Evolutionary conservation across 768 basidiomycete genomes (phyloP), one percentile per base, ranked within the genome.

Genomic region (Auricularia cornea): DNA sequence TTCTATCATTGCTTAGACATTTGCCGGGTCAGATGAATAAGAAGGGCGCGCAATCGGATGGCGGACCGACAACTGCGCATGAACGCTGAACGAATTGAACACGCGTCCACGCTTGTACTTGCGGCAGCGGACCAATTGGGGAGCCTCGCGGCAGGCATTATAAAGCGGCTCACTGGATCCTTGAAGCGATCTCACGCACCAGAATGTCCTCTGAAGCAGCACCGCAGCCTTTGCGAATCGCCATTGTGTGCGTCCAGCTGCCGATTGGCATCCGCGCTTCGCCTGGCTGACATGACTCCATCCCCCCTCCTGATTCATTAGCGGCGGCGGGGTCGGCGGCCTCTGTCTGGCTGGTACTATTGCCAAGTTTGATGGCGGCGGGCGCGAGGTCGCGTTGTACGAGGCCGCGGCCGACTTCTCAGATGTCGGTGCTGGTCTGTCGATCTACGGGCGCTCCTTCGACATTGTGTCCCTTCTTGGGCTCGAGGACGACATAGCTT

Each of bases 401-500:
- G 81, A 82, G 60, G 72, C 77, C 10, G 71, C 79, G 2, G 66
- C 75, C 0, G 67, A 68, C 26, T 73, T 82, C 35, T 72, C 74
- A 2, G 77, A 79, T 52, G 70, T 79, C 51, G 81, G 81, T 8
- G 80, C 80, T 26, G 81, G 80, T 1, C 76, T 83, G 51, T 72
- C 70, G 2, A 65, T 86, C 10, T 85, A 78, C 66, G 76, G 77
- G 29, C 79, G 84, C 75, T 71, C 67, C 74, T 77, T 77, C 77
- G 74, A 73, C 14, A 72, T 79, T 3, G 64, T 82, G 67, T 70
- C 75, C 38, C 66, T 71, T 2, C 68, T 82, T 40, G 80, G 77
- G 1, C 63, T 82, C 3, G 73, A 75, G 16, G 72, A 77, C 6
- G 77, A 76, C 10, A 51, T 74, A 29, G 20, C 63, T 1, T 60